Conservation (phyloP, 495 filamentous ascomycete genomes). For the Polyplosphaeria fusca region DNA sequence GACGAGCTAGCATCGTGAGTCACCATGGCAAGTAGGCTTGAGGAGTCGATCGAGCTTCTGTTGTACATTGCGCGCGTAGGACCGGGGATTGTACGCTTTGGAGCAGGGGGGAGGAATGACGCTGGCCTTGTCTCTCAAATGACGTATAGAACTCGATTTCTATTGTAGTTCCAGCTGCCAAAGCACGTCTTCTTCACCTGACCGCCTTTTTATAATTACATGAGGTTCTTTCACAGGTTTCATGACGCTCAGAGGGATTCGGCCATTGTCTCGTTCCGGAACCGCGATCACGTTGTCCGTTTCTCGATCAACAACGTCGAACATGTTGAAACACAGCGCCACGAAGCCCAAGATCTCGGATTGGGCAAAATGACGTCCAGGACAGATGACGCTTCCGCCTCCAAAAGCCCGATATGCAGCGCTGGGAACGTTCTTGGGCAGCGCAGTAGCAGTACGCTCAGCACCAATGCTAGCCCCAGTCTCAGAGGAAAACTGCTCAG, state of each 20-base stretch:
- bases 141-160: no score
- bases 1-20: conserved; percentile 23
- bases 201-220: conserved; percentile 25
- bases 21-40: no score
- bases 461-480: neutral
- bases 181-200: conserved; percentile 15
- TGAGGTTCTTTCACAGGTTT: conserved; percentile 33
- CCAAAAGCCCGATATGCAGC: conserved; percentile 46
- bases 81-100: no score
- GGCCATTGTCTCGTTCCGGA: conserved; percentile 17
- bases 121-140: no score
- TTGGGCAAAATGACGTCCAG: conserved; percentile 49
- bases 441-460: conserved; percentile 2
- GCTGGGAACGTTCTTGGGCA: conserved; percentile 13
- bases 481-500: conserved; percentile 5
- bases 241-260: conserved; percentile 32
- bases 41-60: no score
- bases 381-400: conserved; percentile 46
- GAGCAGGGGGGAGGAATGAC: no score
- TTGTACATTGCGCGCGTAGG: no score
- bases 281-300: conserved; percentile 29
- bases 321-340: conserved; percentile 45
- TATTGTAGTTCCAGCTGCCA: conserved; percentile 10
- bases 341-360: conserved; percentile 45
- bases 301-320: conserved; percentile 37